phyloP scores from a whole-genome alignment of 2,329 filamentous ascomycete species.

The Zasmidium cellare region DNA sequence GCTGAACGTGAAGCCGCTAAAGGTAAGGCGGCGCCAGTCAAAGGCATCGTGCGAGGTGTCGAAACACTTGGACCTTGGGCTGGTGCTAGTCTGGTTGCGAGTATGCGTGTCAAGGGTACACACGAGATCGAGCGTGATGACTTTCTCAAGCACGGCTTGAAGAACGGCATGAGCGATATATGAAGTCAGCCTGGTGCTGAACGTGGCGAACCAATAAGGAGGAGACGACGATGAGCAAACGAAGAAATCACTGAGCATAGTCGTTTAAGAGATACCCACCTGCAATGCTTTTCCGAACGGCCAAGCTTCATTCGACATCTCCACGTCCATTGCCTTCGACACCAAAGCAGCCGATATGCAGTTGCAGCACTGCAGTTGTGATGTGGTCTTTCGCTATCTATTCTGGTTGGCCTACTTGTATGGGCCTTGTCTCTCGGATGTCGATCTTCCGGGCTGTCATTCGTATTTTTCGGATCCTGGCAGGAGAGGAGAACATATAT shows the following conservation, averaged over 20 bases:
- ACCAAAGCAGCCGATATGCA: neutral
- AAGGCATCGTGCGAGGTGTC: conserved; percentile 64
- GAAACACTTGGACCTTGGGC: conserved; percentile 73
- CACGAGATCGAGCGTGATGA: conserved; percentile 70
- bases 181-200: conserved; percentile 3
- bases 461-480: neutral
- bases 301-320: no score
- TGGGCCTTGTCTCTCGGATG: neutral
- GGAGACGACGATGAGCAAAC: neutral
- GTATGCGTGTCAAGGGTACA: conserved; percentile 67
- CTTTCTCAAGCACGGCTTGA: conserved; percentile 66
- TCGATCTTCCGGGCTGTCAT: neutral
- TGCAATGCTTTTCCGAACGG: neutral
- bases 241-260: neutral
- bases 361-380: no score
- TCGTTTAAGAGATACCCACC: neutral
- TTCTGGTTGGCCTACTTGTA: neutral
- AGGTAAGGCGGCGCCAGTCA: conserved; percentile 45
- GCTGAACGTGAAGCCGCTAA: conserved; percentile 52
- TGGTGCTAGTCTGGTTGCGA: conserved; percentile 69
- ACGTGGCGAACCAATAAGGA: no score
- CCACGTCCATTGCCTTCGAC: neutral
- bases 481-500: neutral
- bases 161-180: conserved; percentile 14
- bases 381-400: no score